Evolutionary conservation across 75 land plant genomes (phyloP).

Genomic region (Selaginella tamariscina): DNA sequence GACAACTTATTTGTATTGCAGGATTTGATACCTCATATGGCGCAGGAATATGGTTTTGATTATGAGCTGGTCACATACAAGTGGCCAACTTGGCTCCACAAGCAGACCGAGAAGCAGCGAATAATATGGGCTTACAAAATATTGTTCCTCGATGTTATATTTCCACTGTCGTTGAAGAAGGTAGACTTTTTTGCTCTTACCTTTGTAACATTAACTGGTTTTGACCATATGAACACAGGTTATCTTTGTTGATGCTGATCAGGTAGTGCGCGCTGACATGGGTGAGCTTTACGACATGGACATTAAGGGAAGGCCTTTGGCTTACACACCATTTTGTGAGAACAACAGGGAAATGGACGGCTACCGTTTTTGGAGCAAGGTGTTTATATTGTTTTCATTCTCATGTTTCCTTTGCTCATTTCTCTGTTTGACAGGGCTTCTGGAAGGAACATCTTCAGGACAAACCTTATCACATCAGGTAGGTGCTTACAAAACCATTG

Average conservation of each 20-base stretch:
- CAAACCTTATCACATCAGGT: slow-evolving; percentile 95
- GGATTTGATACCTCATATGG: slow-evolving; percentile 93
- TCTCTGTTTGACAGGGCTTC: slow-evolving; percentile 53
- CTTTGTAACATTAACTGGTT: no score
- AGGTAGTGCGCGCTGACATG: slow-evolving; percentile 88
- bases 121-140: slow-evolving; percentile 99
- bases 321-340: slow-evolving; percentile 98
- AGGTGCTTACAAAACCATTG: background rate
- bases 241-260: slow-evolving; percentile 98
- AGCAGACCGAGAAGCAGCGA: slow-evolving; percentile 95
- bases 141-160: slow-evolving; percentile 91
- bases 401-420: background rate
- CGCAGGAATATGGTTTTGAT: slow-evolving; percentile 86
- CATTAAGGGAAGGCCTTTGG: slow-evolving; percentile 76
- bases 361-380: slow-evolving; percentile 93
- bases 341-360: slow-evolving; percentile 99
- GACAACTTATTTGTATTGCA: slow-evolving; percentile 16
- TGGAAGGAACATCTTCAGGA: slow-evolving; percentile 96
- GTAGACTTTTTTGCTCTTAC: slow-evolving; percentile 23
- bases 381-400: slow-evolving; percentile 12
- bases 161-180: slow-evolving; percentile 91
- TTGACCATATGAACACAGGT: slow-evolving; percentile 39
- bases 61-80: slow-evolving; percentile 95
- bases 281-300: slow-evolving; percentile 99
- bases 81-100: slow-evolving; percentile 98